These are phyloP conservation scores for Neurospora terricola DNA, from an alignment of 495 filamentous ascomycete genomes.

Conservation along the genomic window DNA sequence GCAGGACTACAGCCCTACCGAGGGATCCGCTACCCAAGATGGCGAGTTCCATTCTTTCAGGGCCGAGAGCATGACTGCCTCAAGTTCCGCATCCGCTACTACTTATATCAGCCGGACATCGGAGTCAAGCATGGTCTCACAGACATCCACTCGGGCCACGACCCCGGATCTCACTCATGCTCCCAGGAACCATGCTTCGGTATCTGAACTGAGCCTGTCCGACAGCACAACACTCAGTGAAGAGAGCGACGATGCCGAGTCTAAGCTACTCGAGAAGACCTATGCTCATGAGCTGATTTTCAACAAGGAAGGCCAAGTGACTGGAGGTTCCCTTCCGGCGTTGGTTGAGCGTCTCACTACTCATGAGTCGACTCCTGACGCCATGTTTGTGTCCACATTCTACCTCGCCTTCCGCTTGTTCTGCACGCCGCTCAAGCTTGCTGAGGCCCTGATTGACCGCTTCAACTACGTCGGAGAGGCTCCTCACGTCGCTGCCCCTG, in stretches of 20 bases:
- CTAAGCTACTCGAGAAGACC: constrained; percentile 72
- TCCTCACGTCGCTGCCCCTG: constrained; percentile 60
- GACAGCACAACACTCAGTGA: constrained; percentile 56
- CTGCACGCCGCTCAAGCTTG: constrained; percentile 69
- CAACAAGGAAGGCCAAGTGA: constrained; percentile 93
- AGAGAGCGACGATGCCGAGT: constrained; percentile 66
- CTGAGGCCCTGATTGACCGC: constrained; percentile 71
- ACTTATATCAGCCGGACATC: constrained; percentile 76
- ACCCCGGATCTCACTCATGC: constrained; percentile 58
- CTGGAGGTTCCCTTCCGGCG: constrained; percentile 82
- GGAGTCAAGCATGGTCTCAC: constrained; percentile 69
- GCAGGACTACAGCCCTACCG: constrained; percentile 38
- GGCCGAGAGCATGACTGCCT: constrained; percentile 40
- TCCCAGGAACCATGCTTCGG: constrained; percentile 35
- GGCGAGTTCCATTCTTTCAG: constrained; percentile 39
- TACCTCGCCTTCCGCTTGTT: constrained; percentile 97
- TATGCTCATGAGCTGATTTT: constrained; percentile 82
- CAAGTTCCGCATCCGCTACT: constrained; percentile 49
- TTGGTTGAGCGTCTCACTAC: constrained; percentile 89
- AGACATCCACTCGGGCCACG: constrained; percentile 79
- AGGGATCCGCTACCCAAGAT: constrained; percentile 31
- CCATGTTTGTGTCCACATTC: constrained; percentile 87
- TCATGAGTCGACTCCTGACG: constrained; percentile 86
- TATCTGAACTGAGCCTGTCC: constrained; percentile 48
- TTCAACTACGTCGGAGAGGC: constrained; percentile 86